These are phyloP conservation scores for Globisporangium middletonii DNA, from an alignment of 352 stramenopile species.

Conservation along the genomic window DNA sequence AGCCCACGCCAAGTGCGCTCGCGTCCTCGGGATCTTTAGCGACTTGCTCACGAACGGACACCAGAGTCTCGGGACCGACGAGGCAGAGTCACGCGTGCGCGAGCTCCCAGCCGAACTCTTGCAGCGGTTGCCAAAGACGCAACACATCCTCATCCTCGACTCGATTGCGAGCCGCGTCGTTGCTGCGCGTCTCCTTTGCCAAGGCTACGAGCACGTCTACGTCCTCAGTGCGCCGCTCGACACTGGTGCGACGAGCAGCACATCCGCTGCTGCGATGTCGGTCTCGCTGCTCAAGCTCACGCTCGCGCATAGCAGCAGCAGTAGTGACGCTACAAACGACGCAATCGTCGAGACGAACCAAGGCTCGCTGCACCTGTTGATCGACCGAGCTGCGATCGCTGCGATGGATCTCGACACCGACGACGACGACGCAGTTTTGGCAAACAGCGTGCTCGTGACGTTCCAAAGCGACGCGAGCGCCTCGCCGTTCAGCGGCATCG, in stretches of 20 bases:
- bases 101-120: conserved; percentile 2
- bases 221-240: conserved; percentile 12
- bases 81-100: no score
- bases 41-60: no score
- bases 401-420: neutral
- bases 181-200: conserved; percentile 15
- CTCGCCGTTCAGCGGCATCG: conserved; percentile 16
- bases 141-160: conserved; percentile 24
- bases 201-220: conserved; percentile 22
- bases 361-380: no score
- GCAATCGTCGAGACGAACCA: no score
- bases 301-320: neutral
- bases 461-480: conserved; percentile 5
- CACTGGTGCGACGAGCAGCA: neutral
- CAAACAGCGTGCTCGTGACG: conserved; percentile 1
- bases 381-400: no score
- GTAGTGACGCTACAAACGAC: no score
- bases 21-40: no score
- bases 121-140: conserved; percentile 12
- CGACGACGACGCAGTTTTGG: conserved; percentile 3
- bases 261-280: neutral
- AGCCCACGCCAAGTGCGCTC: no score
- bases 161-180: conserved; percentile 12
- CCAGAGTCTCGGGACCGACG: no score
- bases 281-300: conserved; percentile 4